Conservation (phyloP, 2,329 filamentous ascomycete genomes). For the Exophiala phaeomuriformis region DNA sequence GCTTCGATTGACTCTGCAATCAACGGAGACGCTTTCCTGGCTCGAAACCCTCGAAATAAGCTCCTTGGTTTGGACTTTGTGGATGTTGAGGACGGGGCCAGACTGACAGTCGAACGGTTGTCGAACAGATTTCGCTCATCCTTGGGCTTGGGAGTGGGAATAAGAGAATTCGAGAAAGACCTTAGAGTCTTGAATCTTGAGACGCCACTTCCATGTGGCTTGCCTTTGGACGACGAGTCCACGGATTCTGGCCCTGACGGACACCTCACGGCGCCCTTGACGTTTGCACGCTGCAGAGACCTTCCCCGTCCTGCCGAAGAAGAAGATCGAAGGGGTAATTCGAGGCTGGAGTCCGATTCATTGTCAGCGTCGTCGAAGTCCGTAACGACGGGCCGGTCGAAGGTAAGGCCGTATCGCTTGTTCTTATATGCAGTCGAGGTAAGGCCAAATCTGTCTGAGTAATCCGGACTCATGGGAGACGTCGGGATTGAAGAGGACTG, state of each 20-base stretch:
- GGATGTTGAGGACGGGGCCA: not conserved
- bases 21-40: constrained; percentile 5
- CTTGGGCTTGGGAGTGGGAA: constrained; percentile 1
- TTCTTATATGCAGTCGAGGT: not conserved
- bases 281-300: constrained; percentile 6
- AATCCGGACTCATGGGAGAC: not conserved
- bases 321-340: not conserved
- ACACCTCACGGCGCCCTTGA: not conserved
- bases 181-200: constrained; percentile 7
- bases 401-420: constrained; percentile 7
- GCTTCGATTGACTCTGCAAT: not conserved
- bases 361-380: constrained; percentile 13
- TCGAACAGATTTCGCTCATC: not conserved
- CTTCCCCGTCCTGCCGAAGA: constrained; percentile 7
- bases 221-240: not conserved
- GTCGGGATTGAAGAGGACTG: not conserved
- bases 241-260: not conserved
- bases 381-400: not conserved
- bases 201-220: not conserved
- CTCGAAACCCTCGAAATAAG: constrained; percentile 9
- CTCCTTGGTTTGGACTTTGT: constrained; percentile 2
- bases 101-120: not conserved
- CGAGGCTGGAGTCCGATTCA: constrained; percentile 2
- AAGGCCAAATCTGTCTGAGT: not conserved
- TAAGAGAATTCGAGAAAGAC: constrained; percentile 9